Conservation (phyloP, 345 rosid species). For the Diplotaxis tenuifolia region DNA sequence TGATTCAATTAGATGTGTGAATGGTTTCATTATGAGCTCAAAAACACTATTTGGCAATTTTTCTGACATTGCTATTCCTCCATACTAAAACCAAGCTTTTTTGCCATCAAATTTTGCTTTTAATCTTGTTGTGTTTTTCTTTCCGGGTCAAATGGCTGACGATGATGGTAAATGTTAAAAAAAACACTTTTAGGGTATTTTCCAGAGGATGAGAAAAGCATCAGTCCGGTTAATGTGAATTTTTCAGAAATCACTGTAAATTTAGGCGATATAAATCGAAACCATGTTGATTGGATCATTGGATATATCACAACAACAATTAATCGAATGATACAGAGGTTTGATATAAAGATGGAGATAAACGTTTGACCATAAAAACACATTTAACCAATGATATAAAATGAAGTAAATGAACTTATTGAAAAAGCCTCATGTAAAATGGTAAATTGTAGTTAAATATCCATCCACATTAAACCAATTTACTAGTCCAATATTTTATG, state of each 20-base stretch:
- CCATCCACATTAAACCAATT: no score
- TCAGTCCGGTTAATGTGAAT: not conserved
- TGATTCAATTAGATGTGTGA: constrained; percentile 70
- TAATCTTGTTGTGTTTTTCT: not conserved
- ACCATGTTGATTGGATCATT: not conserved
- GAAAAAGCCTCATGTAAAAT: no score
- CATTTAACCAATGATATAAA: no score
- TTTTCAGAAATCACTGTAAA: not conserved
- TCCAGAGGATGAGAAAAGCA: no score
- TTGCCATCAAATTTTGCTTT: not conserved
- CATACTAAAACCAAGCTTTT: not conserved
- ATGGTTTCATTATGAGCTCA: constrained; percentile 47
- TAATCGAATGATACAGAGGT: not conserved
- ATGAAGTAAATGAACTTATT: no score
- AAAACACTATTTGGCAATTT: constrained; percentile 36
- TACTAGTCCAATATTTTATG: not conserved
- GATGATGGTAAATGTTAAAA: not conserved
- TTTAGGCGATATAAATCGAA: not conserved
- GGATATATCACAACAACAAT: not conserved
- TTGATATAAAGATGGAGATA: no score
- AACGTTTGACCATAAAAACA: no score
- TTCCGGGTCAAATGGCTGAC: not conserved
- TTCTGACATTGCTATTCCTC: constrained; percentile 16
- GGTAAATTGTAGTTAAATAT: no score
- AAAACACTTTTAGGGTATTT: no score